Base-by-base conservation (phyloP, 495 filamentous ascomycete genomes). In the Evernia prunastri region DNA sequence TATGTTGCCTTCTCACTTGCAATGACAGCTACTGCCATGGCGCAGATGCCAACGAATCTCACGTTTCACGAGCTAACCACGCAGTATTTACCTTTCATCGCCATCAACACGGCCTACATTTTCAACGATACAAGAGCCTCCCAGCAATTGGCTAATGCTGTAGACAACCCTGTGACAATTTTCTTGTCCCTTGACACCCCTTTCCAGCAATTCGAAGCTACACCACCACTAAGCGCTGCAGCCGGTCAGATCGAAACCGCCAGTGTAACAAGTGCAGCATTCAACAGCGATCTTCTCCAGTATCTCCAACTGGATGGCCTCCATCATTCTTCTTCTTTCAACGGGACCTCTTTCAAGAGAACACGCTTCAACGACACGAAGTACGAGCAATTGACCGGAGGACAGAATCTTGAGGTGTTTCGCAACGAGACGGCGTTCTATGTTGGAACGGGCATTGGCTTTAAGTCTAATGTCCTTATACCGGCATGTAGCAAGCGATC, bases 261-360 rank as follows among this genome's bases (percentile, higher is more conserved):
- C 11, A 54, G 23, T 40, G 8, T 54, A 20, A 31, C 23, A 40
- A 56, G 45, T 37, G 17, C 1, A 29, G 29, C 9, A 1, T 33
- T 62, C 35, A 23, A 10, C 15, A 62, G 60, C 51, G 60, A 40
- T 54, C n/a, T 62, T 9, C 31, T 62, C 4, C 60, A 62, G 47
- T 62, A 54, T 27, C 35, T 62, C 45, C 60, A 62, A 23, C 11
- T 62, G 15, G 60, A 62, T 56, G 60, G 60, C 5, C n/a, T 62
- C 15, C 43, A 49, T 37, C 10, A 0, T 37, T 51, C 42, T 54
- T 29, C 20, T 9, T 20, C 33, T 4, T 62, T 62, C 36, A 56
- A 62, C 23, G 45, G 47, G 36, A 53, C 47, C 11, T 12, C 36
- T 4, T 54, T 62, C 36, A 23, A 42, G 33, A 35, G 12, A 17